Base-by-base conservation (phyloP, 1,284 basidiomycete species). In the Fomitopsis schrenkii region DNA sequence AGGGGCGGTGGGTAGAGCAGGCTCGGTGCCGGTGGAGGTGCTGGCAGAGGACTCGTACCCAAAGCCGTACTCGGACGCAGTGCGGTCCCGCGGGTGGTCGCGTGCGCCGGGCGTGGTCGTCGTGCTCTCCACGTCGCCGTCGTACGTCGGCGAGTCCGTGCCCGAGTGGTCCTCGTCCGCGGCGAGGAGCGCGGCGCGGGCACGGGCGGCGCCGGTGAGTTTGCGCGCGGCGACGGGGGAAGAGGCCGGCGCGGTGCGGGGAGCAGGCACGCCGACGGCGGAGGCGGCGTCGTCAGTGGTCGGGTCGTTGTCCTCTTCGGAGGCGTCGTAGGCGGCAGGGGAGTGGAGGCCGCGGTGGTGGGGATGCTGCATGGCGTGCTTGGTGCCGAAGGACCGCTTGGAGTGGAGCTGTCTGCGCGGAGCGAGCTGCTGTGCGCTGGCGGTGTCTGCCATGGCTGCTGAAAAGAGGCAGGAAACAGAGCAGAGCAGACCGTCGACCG, bases 41-140 rank as follows among this genome's bases (percentile, higher is more conserved):
- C 64, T 56, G 61, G 55, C 59, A 62, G 67, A 17, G 55, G 61
- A 33, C 62, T 59, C 41, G 68, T 64, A 30, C 59, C 62, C 48
- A 35, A 55, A 46, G 55, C 55, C 52, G 30, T 53, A 53, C 30
- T 53, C 50, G 50, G 35, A 33, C 28, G 15, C 28, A 12, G 50
- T 10, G 57, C 57, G 42, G 77, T 74, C 62, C 72, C 67, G 72
- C 5, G 10, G 35, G 35, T 5, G 35, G 68, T 63, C 67, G 62
- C 65, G 64, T 26, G 66, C 64, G n/a, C 75, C 75, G 38, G 80
- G 79, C 42, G 79, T 83, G n/a, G 84, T 89, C 5, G 88, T 85
- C 70, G 84, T 87, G 56, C 85, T 90, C 73, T 96, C 94, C 62
- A 96, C 80, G 75, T 96, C 94, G 46, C 94, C 94, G 70, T 96